Conservation (phyloP, 768 basidiomycete species). For the Rhodosporidiobolus odoratus region DNA sequence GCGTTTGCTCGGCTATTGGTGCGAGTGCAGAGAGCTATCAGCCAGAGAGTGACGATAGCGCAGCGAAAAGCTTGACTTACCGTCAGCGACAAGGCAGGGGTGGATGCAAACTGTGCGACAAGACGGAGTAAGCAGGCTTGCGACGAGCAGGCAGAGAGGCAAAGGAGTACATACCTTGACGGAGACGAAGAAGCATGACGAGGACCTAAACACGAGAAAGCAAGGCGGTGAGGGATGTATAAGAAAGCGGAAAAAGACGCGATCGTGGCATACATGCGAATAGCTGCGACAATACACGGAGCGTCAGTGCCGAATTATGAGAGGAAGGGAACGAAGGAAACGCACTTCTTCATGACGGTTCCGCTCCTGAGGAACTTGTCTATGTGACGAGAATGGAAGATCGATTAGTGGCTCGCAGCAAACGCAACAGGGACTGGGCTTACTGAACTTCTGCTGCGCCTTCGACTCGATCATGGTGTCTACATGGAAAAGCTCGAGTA, state of each 20-base stretch:
- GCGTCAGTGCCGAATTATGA: not conserved
- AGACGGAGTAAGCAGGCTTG: not conserved
- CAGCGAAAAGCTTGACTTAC: conserved; percentile 39
- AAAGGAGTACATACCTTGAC: not conserved
- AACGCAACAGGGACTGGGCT: not conserved
- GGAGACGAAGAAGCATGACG: conserved; percentile 57
- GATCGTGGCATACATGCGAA: not conserved
- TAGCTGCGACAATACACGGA: not conserved
- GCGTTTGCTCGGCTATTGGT: conserved; percentile 14
- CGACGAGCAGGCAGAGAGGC: not conserved
- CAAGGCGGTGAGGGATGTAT: not conserved
- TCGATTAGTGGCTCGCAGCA: too few species aligned
- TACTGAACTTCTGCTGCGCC: conserved; percentile 46
- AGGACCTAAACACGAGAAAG: conserved; percentile 50
- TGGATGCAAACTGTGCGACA: conserved; percentile 57
- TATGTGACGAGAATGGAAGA: not conserved
- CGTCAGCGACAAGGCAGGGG: conserved; percentile 59
- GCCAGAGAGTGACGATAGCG: not conserved
- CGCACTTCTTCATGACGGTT: conserved; percentile 68
- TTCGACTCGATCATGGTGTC: conserved; percentile 45
- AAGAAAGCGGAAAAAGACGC: not conserved
- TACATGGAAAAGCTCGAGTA: conserved; percentile 20
- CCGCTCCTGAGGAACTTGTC: conserved; percentile 55
- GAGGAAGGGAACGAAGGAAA: conserved; percentile 34
- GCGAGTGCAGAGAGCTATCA: not conserved